Base-by-base conservation (phyloP, 805 yeast genomes). In the Ogataea glucozyma region DNA sequence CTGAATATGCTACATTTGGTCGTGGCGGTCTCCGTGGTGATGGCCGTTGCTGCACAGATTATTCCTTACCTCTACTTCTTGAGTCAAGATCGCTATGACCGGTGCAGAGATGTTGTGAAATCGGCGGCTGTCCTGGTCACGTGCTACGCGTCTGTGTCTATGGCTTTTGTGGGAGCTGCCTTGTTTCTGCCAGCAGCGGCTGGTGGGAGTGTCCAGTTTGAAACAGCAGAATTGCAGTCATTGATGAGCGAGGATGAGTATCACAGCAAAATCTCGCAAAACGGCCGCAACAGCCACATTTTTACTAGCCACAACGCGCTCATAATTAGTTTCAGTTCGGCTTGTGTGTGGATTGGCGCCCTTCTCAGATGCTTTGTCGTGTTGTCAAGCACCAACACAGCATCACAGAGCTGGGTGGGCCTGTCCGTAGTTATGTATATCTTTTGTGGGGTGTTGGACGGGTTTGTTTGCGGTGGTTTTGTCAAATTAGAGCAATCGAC, bases 361-460 rank as follows among this genome's bases (percentile, higher is more conserved):
- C 46, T 76, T 17, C 67, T 72, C 43, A 69, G 87, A 64, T 62
- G 74, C 46, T 70, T 79, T 27, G 71, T 74, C 12, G 56, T 71
- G 18, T 76, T 79, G 48, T 41, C 64, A 30, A 60, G 64, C 49
- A 51, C 49, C 40, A 53, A 62, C 22, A 54, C 47, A 48, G 60
- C 51, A 1, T 51, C 57, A 19, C 63, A 71, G 56, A 57, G 70
- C 16, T 70, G 76, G 73, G 67, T 79, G 6, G 70, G 66, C 55
- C 63, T 69, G 44, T 79, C 82, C 12, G 78, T 75, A 32, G 80
- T 78, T 18, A 77, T 82, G 79, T 85, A 83, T 60, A 68, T 81
- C 22, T 66, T 77, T 52, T 84, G 87, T 79, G 90, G 91, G 24
- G 76, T 73, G 4, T 66, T 82, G 36, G 93, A 85, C 66, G 66